Percentiles rank a stretch among this genome's conserved stretches.
Evolutionary conservation across 78 protist species (phyloP).

Genomic region (Speleostelium caveatum): DNA sequence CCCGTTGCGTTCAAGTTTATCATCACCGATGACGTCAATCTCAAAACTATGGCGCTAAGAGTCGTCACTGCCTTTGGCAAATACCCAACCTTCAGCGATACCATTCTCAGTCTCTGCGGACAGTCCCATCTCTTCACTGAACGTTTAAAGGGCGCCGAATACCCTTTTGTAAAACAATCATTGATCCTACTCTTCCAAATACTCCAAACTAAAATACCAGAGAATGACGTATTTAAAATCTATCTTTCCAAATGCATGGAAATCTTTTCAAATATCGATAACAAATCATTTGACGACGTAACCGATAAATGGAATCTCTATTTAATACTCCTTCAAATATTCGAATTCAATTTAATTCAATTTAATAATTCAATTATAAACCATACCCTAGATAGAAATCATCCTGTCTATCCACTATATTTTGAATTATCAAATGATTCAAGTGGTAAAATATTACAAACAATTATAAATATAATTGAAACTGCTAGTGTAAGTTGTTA

Average conservation of each 20-base stretch:
- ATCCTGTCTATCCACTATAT: slow-evolving; percentile 52
- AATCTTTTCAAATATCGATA: slow-evolving; percentile 23
- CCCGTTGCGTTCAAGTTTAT: slow-evolving; percentile 5
- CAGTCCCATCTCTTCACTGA: not conserved
- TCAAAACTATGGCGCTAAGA: slow-evolving; percentile 25
- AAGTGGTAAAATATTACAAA: not conserved
- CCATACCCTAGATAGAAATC: slow-evolving; percentile 10
- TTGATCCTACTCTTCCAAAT: slow-evolving; percentile 21
- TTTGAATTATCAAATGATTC: slow-evolving; percentile 12
- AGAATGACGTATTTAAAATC: not conserved
- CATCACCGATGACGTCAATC: not conserved
- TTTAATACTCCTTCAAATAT: slow-evolving; percentile 6
- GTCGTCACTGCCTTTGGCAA: slow-evolving; percentile 26
- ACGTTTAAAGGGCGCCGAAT: slow-evolving; percentile 3
- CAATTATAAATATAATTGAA: slow-evolving; percentile 27
- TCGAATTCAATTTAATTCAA: slow-evolving; percentile 35
- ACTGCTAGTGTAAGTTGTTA: slow-evolving; percentile 22
- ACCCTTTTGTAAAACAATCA: slow-evolving; percentile 31
- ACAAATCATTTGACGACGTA: slow-evolving; percentile 29
- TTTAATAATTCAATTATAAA: slow-evolving; percentile 21
- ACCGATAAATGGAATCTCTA: slow-evolving; percentile 55
- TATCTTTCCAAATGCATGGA: slow-evolving; percentile 42
- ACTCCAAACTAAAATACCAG: slow-evolving; percentile 6
- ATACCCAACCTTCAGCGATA: not conserved
- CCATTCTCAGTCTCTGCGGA: not conserved